A percentile compares a stretch with the other conserved stretches of the same genome.
Conservation (phyloP, 2,329 filamentous ascomycete genomes). For the Verticillium nonalfalfae region DNA sequence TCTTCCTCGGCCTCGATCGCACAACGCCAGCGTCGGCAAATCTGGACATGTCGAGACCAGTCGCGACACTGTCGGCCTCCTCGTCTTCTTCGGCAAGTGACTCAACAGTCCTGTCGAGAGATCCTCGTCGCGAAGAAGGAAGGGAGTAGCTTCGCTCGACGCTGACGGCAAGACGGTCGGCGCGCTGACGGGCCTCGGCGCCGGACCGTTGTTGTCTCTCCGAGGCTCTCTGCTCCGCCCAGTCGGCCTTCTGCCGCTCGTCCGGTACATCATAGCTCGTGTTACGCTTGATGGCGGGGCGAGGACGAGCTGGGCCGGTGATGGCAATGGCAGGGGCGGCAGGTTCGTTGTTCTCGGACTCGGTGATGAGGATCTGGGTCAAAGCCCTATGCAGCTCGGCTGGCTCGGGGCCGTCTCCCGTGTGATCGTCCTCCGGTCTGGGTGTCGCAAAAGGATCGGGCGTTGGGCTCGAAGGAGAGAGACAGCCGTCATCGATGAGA, state of each 20-base stretch:
- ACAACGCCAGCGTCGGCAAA: not conserved
- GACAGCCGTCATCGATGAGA: constrained; percentile 13
- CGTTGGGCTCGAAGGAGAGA: constrained; percentile 6
- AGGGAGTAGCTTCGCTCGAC: constrained; percentile 28
- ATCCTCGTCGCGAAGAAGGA: constrained; percentile 11
- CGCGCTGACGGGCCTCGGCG: constrained; percentile 30
- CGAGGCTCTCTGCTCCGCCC: constrained; percentile 27
- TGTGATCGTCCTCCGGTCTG: constrained; percentile 11
- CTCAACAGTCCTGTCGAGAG: not conserved
- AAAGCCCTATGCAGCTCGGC: constrained; percentile 29
- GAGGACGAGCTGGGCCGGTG: constrained; percentile 14
- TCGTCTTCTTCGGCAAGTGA: constrained; percentile 2
- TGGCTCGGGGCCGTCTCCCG: constrained; percentile 28
- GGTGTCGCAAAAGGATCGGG: constrained; percentile 8
- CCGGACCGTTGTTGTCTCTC: constrained; percentile 31
- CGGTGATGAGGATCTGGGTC: constrained; percentile 28
- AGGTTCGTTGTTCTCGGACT: constrained; percentile 12
- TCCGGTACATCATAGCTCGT: constrained; percentile 34
- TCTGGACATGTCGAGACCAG: not conserved
- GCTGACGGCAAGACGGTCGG: constrained; percentile 30
- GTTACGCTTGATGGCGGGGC: constrained; percentile 33
- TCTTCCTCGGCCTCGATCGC: constrained; percentile 7
- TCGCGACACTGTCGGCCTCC: not conserved
- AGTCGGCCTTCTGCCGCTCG: constrained; percentile 31
- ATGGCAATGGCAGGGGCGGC: not conserved